These are phyloP conservation scores for Solanum medicagineum DNA, from an alignment of 257 asterid species.

Conservation along the genomic window DNA sequence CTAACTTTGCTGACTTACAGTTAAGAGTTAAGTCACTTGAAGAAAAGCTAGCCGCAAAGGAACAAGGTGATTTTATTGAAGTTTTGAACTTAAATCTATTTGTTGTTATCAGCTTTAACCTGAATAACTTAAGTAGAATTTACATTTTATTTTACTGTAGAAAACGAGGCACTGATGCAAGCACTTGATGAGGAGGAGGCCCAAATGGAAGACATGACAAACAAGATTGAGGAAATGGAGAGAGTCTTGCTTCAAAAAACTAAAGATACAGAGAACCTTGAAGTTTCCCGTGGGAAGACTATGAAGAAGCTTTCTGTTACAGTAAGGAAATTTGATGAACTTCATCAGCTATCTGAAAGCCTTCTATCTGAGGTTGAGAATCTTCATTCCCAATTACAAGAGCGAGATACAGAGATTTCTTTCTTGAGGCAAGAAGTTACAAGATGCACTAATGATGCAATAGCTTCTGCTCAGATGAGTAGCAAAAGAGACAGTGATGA, in stretches of 20 bases:
- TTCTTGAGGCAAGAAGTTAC: conserved; percentile 97
- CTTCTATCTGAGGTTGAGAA: conserved; percentile 92
- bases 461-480: conserved; percentile 58
- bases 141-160: conserved; percentile 17
- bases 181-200: conserved; percentile 92
- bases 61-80: conserved; percentile 49
- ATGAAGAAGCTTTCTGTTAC: conserved; percentile 88
- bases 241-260: conserved; percentile 57
- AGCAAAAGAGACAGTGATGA: conserved; percentile 57
- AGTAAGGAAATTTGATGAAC: conserved; percentile 91
- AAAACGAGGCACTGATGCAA: conserved; percentile 75
- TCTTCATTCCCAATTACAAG: conserved; percentile 87
- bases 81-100: conserved; percentile 3
- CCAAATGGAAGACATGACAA: conserved; percentile 74
- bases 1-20: conserved; percentile 30
- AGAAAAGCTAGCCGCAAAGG: conserved; percentile 64
- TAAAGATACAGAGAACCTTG: conserved; percentile 68
- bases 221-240: conserved; percentile 48
- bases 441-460: conserved; percentile 80
- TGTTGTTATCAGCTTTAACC: background rate
- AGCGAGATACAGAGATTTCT: conserved; percentile 85
- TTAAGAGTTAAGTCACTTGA: conserved; percentile 50
- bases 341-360: conserved; percentile 66
- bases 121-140: conserved; percentile 1
- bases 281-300: conserved; percentile 80